Evolutionary conservation across 345 rosid genomes (phyloP).

Genomic region (Linum tenue): DNA sequence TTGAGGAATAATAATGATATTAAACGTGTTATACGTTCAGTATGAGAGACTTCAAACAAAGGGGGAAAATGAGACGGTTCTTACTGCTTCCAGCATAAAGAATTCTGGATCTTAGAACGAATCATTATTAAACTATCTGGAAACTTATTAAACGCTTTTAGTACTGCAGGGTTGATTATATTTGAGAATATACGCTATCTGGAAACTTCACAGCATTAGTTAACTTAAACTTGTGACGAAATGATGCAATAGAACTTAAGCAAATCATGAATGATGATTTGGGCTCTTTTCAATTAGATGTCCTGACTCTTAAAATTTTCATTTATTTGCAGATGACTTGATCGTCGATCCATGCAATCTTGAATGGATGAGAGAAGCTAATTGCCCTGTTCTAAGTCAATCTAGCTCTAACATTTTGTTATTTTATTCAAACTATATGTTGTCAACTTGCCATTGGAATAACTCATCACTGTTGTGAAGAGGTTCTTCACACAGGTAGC

Average conservation of each 20-base stretch:
- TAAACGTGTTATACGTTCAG: too few relatives aligned
- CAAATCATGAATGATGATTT: neutral
- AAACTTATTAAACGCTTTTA: too few relatives aligned
- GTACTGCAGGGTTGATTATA: too few relatives aligned
- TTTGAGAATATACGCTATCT: neutral
- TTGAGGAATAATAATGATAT: too few relatives aligned
- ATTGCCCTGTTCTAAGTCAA: slow-evolving; percentile 86
- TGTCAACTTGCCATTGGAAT: neutral
- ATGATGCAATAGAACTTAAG: neutral
- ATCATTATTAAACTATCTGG: too few relatives aligned
- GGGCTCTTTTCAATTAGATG: neutral
- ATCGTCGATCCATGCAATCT: slow-evolving; percentile 90
- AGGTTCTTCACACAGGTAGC: slow-evolving; percentile 57
- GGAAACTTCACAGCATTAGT: neutral
- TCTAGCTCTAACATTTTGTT: slow-evolving; percentile 4
- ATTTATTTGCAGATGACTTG: slow-evolving; percentile 61
- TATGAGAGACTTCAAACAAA: too few relatives aligned
- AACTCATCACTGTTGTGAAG: slow-evolving; percentile 1
- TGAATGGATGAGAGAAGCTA: slow-evolving; percentile 94
- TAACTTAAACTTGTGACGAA: neutral
- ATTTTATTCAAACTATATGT: neutral
- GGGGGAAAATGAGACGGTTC: too few relatives aligned
- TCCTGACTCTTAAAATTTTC: neutral
- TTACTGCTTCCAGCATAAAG: too few relatives aligned
- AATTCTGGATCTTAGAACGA: too few relatives aligned